Percentiles rank a stretch among this genome's conserved stretches.
phyloP scores from a whole-genome alignment of 208 protist genomes.

The Naegleria gruberi region DNA sequence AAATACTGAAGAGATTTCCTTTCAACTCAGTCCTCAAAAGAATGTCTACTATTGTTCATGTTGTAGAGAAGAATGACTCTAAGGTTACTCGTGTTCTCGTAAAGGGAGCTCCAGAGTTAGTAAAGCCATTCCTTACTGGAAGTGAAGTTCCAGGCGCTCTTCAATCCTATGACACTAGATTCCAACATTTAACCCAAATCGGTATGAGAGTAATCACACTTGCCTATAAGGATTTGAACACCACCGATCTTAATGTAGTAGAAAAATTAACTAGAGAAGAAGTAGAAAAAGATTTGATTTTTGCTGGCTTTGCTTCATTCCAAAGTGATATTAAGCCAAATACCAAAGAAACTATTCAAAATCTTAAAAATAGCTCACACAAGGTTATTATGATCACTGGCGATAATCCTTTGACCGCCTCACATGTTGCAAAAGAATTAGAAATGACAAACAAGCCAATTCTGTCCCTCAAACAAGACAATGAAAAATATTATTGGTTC shows the following conservation, averaged over 20 bases:
- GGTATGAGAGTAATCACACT: slow-evolving; percentile 94
- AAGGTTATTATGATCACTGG: slow-evolving; percentile 94
- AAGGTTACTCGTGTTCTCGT: slow-evolving; percentile 5
- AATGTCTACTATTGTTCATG: not conserved
- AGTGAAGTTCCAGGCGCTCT: slow-evolving; percentile 47
- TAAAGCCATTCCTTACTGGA: not conserved
- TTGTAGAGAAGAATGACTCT: not conserved
- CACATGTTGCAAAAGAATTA: slow-evolving; percentile 83
- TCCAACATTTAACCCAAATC: slow-evolving; percentile 62
- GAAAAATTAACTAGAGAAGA: slow-evolving; percentile 34
- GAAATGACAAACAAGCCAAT: slow-evolving; percentile 38
- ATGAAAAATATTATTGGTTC: not conserved
- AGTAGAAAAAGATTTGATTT: slow-evolving; percentile 57
- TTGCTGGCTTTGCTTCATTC: slow-evolving; percentile 70
- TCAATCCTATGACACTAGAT: slow-evolving; percentile 61
- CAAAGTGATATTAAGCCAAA: slow-evolving; percentile 49
- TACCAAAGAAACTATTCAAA: slow-evolving; percentile 28
- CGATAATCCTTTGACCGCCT: slow-evolving; percentile 92
- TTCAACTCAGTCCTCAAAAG: slow-evolving; percentile 1
- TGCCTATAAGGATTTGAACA: slow-evolving; percentile 64
- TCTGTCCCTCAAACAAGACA: not conserved
- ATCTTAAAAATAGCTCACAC: slow-evolving; percentile 57
- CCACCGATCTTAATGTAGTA: not conserved
- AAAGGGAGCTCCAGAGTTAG: slow-evolving; percentile 31
- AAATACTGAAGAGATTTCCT: slow-evolving; percentile 12